Base-by-base conservation (phyloP, 169 alveolate genomes). In the Plasmodium ovale region DNA sequence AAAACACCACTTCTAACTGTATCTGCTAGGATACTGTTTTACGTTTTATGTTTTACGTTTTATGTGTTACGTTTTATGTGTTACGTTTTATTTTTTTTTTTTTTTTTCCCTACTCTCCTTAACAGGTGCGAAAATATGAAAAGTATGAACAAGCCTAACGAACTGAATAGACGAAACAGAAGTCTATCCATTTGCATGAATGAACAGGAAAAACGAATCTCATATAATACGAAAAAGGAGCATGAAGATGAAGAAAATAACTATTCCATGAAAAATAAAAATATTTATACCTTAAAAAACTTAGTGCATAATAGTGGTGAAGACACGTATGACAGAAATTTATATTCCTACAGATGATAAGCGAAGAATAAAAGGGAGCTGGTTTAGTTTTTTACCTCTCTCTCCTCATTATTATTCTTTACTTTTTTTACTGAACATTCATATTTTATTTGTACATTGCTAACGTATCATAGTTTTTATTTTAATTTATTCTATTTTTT, bases 81-180 rank as follows among this genome's bases (percentile, higher is more conserved):
- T n/a, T 47, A 14, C 10, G 16, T 29, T 35, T 3, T 35, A 68
- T 33, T 23, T 33, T 29, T 33, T 27, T 2, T 4, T 68, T 1
- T 7, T 3, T 16, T 33, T 53, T 6, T 9, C 79, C 1, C 65
- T 3, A 33, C n/a, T 33, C 42, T 29, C n/a, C 27, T 14, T 64
- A 33, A 23, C 54, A 67, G 70, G 16, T 35, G 65, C 33, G 90
- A 69, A 65, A 62, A 65, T 27, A 31, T 29, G 44, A 74, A 42
- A 37, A 25, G 10, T n/a, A 60, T 37, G 47, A 42, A 39, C 21
- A 79, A 82, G 21, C 21, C 71, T 6, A 82, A 51, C 33, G 82
- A 82, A n/a, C 27, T 21, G 19, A 70, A 33, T 35, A 65, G 90
- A 35, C 82, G 90, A 10, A 82, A 82, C 39, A 82, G 82, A 82